Percentiles rank a stretch among this genome's conserved stretches.
Conservation (phyloP, 495 filamentous ascomycete species). For the Annulohypoxylon bovei region DNA sequence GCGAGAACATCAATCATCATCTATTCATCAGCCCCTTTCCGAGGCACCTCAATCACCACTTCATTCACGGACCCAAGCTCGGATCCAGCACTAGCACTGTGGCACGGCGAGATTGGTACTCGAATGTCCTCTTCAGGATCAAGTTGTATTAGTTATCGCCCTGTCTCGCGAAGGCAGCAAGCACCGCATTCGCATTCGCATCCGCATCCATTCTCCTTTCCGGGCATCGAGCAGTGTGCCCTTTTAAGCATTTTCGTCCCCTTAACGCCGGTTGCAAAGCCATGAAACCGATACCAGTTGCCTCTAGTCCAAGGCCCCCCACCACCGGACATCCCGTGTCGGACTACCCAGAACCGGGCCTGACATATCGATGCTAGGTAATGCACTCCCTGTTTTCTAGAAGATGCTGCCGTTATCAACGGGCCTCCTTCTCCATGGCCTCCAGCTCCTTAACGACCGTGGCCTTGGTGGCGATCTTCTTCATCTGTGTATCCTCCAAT, state of each 20-base stretch:
- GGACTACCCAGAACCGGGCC: constrained; percentile 36
- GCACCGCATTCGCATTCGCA: neutral
- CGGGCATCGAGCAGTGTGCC: constrained; percentile 4
- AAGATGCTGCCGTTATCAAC: neutral
- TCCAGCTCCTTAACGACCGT: constrained; percentile 83
- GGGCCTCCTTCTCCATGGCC: constrained; percentile 51
- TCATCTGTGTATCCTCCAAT: constrained; percentile 96
- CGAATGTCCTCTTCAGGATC: neutral
- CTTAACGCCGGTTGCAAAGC: constrained; percentile 26
- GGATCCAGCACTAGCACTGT: neutral
- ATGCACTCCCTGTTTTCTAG: neutral
- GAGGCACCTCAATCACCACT: neutral
- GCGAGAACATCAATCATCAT: neutral
- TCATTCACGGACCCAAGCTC: too few relatives aligned
- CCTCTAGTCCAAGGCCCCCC: constrained; percentile 23
- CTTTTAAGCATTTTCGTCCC: constrained; percentile 18
- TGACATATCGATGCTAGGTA: constrained; percentile 7
- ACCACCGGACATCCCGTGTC: constrained; percentile 11
- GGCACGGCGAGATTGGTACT: neutral
- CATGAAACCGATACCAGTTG: constrained; percentile 1
- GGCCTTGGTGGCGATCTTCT: constrained; percentile 94
- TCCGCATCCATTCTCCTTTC: neutral
- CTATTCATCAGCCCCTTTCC: neutral
- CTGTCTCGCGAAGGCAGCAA: neutral
- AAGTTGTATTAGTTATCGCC: constrained; percentile 14